Evolutionary conservation across 2,329 filamentous ascomycete genomes (phyloP).

Genomic region (Tolypocladium album): DNA sequence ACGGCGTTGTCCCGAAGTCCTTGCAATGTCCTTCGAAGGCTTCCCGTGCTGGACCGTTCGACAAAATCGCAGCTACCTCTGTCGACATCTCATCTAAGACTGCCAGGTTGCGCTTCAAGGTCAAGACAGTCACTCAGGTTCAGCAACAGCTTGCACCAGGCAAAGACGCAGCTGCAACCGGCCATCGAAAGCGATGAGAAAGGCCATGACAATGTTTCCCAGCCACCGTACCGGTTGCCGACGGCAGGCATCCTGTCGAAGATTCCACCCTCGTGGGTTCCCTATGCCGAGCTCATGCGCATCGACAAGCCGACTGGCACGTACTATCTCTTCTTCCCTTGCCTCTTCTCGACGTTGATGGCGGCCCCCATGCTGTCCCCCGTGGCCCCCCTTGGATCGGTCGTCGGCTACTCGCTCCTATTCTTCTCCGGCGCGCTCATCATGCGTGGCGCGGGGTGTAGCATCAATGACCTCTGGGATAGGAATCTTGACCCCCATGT

Average conservation of each 20-base stretch:
- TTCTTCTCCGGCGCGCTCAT: slow-evolving; percentile 70
- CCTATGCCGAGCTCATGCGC: slow-evolving; percentile 73
- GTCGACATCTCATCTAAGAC: not conserved
- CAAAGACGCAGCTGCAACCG: slow-evolving; percentile 8
- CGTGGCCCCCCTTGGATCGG: slow-evolving; percentile 46
- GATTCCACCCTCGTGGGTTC: slow-evolving; percentile 60
- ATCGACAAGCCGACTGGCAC: slow-evolving; percentile 74
- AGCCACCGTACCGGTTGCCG: slow-evolving; percentile 52
- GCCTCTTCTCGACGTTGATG: slow-evolving; percentile 72
- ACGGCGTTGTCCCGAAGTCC: not conserved
- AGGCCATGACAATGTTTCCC: not conserved
- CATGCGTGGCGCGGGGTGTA: slow-evolving; percentile 81
- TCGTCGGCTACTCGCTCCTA: slow-evolving; percentile 54
- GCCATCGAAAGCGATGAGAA: not conserved
- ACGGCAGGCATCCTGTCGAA: slow-evolving; percentile 58
- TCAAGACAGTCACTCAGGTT: slow-evolving; percentile 3
- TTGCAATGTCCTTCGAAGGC: not conserved
- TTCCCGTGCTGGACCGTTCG: not conserved
- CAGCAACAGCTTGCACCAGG: slow-evolving; percentile 13
- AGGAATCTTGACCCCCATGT: slow-evolving; percentile 78
- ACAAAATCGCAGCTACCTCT: not conserved
- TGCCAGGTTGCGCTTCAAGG: not conserved
- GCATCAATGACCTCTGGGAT: slow-evolving; percentile 87
- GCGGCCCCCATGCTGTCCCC: slow-evolving; percentile 60
- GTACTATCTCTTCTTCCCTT: slow-evolving; percentile 79